Base-by-base conservation (phyloP, 1,139 yeast genomes). In the Saccharomyces hybrid region DNA sequence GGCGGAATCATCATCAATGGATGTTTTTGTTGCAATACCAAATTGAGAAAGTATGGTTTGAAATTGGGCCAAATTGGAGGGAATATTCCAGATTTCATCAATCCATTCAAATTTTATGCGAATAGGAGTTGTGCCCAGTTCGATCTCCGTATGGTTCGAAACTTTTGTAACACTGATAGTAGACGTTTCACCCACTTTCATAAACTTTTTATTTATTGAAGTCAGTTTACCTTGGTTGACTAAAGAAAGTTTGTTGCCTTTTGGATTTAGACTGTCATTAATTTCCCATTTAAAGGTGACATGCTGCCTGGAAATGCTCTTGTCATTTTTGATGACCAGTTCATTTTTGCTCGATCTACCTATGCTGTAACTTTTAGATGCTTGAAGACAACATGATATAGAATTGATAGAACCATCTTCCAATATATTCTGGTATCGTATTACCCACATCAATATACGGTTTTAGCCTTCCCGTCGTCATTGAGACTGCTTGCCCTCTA, bases 261-360 rank as follows among this genome's bases (percentile, higher is more conserved):
- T 50, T 2, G 47, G 34, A 29, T 49, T 19, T 9, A 6, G 19
- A 9, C n/a, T 8, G 19, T 8, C 12, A 38, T 38, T 16, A 12
- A 9, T 16, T 38, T 53, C 51, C 65, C 65, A 64, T 28, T 50
- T 47, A 4, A 67, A 28, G 11, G 53, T 52, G 3, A 68, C 48
- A 52, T 68, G 72, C 19, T 64, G 58, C 27, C 72, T 59, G 2
- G 72, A 68, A 47, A 68, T 66, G 51, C 71, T 67, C 49, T 67
- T 68, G 47, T 68, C 71, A 51, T 66, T 64, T 47, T 64, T 65
- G 19, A 68, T 62, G 16, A 49, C 48, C 27, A 68, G 55, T 4
- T 56, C 50, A 55, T 64, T 64, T 53, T 66, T 66, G 42, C 67
- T 64, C 3, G 72, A 67, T 49, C 72, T 62, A 6, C 72, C 72